Conservation (phyloP, 495 filamentous ascomycete genomes). For the Pyrenula aspistea region DNA sequence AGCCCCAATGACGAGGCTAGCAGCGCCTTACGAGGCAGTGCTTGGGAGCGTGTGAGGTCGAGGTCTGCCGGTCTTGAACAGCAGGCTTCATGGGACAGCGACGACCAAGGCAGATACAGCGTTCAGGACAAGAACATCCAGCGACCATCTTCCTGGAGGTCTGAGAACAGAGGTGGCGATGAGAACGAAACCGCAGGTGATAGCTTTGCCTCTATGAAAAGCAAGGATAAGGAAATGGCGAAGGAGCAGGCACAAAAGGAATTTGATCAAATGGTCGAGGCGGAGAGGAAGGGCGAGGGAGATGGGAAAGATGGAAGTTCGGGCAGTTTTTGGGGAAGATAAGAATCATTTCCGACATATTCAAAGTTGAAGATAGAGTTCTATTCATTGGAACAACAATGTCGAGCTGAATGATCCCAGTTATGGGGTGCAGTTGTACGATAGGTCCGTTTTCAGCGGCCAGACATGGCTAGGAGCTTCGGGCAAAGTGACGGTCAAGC, state of each 20-base stretch:
- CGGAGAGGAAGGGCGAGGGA: slow-evolving; percentile 20
- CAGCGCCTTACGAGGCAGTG: no score
- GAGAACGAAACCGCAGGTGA: slow-evolving; percentile 9
- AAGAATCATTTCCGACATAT: no score
- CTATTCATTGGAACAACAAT: no score
- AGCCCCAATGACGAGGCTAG: background rate
- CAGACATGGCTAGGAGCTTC: no score
- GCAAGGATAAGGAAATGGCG: slow-evolving; percentile 19
- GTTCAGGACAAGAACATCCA: background rate
- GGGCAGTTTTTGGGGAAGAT: background rate
- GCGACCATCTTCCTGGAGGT: background rate
- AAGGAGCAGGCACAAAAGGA: slow-evolving; percentile 33
- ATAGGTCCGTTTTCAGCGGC: no score
- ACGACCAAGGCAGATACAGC: background rate
- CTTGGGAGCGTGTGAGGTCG: background rate
- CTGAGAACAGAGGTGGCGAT: background rate
- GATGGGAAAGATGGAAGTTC: background rate
- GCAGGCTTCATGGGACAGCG: background rate
- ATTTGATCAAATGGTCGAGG: slow-evolving; percentile 33
- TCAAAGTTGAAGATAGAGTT: no score
- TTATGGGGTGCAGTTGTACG: no score
- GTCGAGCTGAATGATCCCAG: no score
- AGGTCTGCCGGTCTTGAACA: background rate
- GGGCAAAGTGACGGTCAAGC: no score
- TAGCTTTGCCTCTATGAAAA: slow-evolving; percentile 21